These are phyloP conservation scores for Salix arbutifolia DNA, from an alignment of 345 rosid genomes.

Conservation along the genomic window DNA sequence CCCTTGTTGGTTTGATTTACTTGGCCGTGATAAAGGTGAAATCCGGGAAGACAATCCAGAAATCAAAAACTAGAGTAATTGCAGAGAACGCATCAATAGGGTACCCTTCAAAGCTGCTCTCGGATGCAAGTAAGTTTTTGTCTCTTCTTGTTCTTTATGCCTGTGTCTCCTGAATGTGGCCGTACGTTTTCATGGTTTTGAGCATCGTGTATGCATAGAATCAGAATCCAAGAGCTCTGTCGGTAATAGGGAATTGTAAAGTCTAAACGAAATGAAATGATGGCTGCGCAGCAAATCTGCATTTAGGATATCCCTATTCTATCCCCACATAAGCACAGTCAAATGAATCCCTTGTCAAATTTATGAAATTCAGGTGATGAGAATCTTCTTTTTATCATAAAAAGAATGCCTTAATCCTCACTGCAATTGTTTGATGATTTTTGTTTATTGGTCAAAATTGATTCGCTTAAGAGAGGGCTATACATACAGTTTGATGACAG, in stretches of 20 bases:
- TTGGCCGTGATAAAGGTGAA: constrained; percentile 38
- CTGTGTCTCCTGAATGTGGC: background rate
- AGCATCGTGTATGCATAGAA: background rate
- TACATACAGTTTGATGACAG: background rate
- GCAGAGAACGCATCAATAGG: constrained; percentile 62
- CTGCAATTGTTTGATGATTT: background rate
- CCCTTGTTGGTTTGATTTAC: constrained; percentile 48
- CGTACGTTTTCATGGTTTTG: background rate
- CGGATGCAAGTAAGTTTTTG: constrained; percentile 78
- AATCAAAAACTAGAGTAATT: constrained; percentile 55
- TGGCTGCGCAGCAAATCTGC: background rate
- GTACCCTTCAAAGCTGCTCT: constrained; percentile 73
- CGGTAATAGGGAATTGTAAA: background rate
- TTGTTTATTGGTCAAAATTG: background rate
- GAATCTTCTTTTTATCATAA: background rate
- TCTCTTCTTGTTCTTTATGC: constrained; percentile 5
- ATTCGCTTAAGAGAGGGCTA: background rate
- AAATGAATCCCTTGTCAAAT: background rate
- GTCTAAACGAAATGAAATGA: background rate
- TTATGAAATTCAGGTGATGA: background rate
- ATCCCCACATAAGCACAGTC: background rate
- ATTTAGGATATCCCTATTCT: background rate
- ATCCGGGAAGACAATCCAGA: constrained; percentile 25
- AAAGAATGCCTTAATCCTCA: background rate
- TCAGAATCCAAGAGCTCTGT: background rate